Base-by-base conservation (phyloP, 2,329 filamentous ascomycete genomes). In the Phialophora verrucosa region DNA sequence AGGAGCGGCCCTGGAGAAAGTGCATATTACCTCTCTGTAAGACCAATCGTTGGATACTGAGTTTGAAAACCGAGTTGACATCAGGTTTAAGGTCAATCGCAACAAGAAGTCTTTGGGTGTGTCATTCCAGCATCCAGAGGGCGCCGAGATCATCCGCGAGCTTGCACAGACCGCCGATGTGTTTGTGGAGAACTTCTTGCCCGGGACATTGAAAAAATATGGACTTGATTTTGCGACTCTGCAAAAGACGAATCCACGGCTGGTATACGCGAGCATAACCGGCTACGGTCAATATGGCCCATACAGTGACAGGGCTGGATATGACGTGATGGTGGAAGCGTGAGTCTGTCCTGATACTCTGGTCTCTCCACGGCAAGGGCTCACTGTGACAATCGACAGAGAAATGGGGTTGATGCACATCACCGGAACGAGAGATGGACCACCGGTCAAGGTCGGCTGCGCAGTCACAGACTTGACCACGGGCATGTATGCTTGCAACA, bases 251-350 rank as follows among this genome's bases (percentile, higher is more conserved):
- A 44, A 44, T 8, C 38, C 38, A n/a, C 38, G 38, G 14, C 38
- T 44, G 38, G n/a, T 44, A 44, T 99, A 99, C 76, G 93, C 94
- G 12, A 97, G 92, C 72, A 96, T 99, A 73, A 99, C 95, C 0
- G 95, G 95, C 0, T 99, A 98, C 75, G 95, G 95, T 1, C 95
- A 99, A 77, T 97, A 91, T 0, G 95, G 95, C 0, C 95, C 95
- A 0, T 97, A 96, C 78, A 87, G 90, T 5, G 86, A 88, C 70
- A 86, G 95, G 17, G 93, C 95, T 4, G 95, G 95, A 3, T 99
- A 99, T 83, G 95, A 99, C 78, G 95, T 99, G 72, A 99, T 99
- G 94, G 94, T 99, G 11, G 95, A 99, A 82, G 95, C 95, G 67
- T 56, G 54, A 56, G 95, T 31, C n/a, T 20, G 14, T 7, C 1